phyloP scores from a whole-genome alignment of 2,329 filamentous ascomycete genomes.

The Sphaceloma murrayae region DNA sequence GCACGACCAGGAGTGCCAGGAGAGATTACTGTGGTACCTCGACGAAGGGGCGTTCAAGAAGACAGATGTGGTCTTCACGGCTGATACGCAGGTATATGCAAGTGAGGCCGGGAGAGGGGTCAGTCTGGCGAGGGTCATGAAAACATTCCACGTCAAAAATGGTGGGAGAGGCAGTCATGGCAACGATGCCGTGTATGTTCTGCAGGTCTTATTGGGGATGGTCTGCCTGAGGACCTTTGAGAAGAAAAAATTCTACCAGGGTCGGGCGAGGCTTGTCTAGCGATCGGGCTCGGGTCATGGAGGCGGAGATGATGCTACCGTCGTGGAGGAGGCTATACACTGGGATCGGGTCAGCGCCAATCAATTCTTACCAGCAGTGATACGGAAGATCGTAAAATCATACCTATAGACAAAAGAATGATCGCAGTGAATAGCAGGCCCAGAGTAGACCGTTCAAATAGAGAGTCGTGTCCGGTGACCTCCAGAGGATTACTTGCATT shows the following conservation, averaged over 20 bases:
- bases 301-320: too few species aligned
- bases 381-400: too few species aligned
- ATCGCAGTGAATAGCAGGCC: too few species aligned
- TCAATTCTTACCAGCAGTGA: too few species aligned
- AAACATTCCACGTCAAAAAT: neutral
- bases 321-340: too few species aligned
- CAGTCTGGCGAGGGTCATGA: neutral
- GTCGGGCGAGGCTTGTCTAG: neutral
- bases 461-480: too few species aligned
- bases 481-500: too few species aligned
- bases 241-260: neutral
- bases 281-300: neutral
- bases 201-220: slow-evolving; percentile 23
- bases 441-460: too few species aligned
- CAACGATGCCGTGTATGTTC: slow-evolving; percentile 28
- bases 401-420: too few species aligned
- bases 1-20: slow-evolving; percentile 1
- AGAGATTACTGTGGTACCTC: neutral
- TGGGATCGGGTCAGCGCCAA: too few species aligned
- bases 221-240: slow-evolving; percentile 7
- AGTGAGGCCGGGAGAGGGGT: neutral
- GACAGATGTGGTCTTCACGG: neutral
- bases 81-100: slow-evolving; percentile 13
- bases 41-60: neutral
- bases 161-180: slow-evolving; percentile 23